phyloP scores from a whole-genome alignment of 2,329 filamentous ascomycete species.

The Neocucurbitaria cava region DNA sequence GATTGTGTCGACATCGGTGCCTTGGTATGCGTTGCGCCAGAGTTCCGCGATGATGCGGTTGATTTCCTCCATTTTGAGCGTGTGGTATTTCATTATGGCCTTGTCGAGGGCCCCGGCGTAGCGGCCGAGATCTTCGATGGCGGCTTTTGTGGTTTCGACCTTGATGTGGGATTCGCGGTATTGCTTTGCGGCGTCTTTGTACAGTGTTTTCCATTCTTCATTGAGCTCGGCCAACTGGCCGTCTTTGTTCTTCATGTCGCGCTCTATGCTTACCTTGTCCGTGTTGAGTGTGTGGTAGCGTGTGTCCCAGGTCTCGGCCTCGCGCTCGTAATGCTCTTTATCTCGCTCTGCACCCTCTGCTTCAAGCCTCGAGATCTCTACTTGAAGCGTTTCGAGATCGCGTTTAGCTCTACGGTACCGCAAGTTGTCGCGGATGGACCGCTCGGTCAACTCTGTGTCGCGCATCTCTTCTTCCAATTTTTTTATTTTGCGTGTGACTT shows the following conservation, averaged over 20 bases:
- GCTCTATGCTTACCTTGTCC: conserved; percentile 76
- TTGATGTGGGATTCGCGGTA: conserved; percentile 90
- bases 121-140: conserved; percentile 85
- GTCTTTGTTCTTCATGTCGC: conserved; percentile 83
- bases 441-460: conserved; percentile 82
- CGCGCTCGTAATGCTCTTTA: conserved; percentile 73
- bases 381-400: conserved; percentile 69
- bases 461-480: conserved; percentile 77
- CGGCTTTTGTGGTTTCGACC: conserved; percentile 89
- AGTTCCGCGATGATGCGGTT: conserved; percentile 93
- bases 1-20: conserved; percentile 96
- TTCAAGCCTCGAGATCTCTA: conserved; percentile 77
- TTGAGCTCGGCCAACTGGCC: conserved; percentile 76
- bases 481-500: conserved; percentile 75
- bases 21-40: conserved; percentile 97
- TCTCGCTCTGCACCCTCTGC: conserved; percentile 83
- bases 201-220: conserved; percentile 83
- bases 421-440: conserved; percentile 88
- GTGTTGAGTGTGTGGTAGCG: conserved; percentile 74
- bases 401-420: conserved; percentile 79
- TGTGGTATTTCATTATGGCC: conserved; percentile 96
- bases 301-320: conserved; percentile 72
- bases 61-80: conserved; percentile 97
- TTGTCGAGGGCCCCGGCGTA: conserved; percentile 88
- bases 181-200: conserved; percentile 78